Evolutionary conservation across 768 basidiomycete genomes (phyloP).

Genomic region (Heimioporus sp.): DNA sequence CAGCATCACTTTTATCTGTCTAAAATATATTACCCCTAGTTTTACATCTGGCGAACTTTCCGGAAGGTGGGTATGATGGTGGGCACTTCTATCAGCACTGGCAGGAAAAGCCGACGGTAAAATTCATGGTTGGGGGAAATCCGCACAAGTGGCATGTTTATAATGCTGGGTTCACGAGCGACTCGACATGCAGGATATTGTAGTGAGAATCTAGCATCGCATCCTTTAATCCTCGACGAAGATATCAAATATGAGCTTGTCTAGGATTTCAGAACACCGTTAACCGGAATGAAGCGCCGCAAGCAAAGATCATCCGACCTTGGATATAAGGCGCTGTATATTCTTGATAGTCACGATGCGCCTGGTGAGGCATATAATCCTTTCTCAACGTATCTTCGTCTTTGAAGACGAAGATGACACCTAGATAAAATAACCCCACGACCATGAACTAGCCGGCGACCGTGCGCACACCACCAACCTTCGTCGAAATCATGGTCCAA

Average conservation of each 20-base stretch:
- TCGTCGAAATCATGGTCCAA: slow-evolving; percentile 22
- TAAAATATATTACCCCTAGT: too few species aligned
- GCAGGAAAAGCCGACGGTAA: too few species aligned
- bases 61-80: too few species aligned
- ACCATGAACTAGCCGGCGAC: too few species aligned
- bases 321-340: slow-evolving; percentile 10
- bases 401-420: slow-evolving; percentile 23
- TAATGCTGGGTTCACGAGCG: too few species aligned
- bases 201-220: neutral
- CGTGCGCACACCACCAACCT: slow-evolving; percentile 9
- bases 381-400: slow-evolving; percentile 10
- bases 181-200: too few species aligned
- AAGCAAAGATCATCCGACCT: slow-evolving; percentile 9
- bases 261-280: slow-evolving; percentile 4
- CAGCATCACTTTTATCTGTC: too few species aligned
- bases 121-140: too few species aligned
- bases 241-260: slow-evolving; percentile 23
- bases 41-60: too few species aligned
- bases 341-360: slow-evolving; percentile 9
- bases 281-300: neutral
- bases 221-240: neutral
- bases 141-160: too few species aligned
- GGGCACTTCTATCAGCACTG: too few species aligned
- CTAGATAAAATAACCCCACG: slow-evolving; percentile 1
- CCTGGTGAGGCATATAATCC: slow-evolving; percentile 12